Base-by-base conservation (phyloP, 495 filamentous ascomycete genomes). In the Xylaria telfairii region DNA sequence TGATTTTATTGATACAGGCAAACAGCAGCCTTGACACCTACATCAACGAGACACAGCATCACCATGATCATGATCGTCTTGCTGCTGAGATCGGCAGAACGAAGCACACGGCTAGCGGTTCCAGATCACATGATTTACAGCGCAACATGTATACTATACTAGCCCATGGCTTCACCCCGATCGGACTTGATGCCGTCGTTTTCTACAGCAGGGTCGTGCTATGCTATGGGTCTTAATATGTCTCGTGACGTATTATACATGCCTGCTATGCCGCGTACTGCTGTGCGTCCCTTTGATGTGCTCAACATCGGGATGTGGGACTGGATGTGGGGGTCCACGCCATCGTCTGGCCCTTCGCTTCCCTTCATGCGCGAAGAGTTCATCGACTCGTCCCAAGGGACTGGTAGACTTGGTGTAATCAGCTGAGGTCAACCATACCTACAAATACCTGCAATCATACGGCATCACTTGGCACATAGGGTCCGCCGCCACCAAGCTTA, bases 241-340 rank as follows among this genome's bases (percentile, higher is more conserved):
- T 60, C 57, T n/a, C n/a, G 32, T 60, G 32, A 41, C 57, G 28
- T 24, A 60, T 60, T 24, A 41, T 41, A 19, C 4, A 47, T 47
- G 6, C 44, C 8, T n/a, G 17, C 12, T 46, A n/a, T 53, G 21
- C 49, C 12, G 49, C 21, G 17, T 37, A 8, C 4, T 21, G 24
- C 10, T 1, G 10, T 1, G 13, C 12, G 10, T n/a, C 10, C 8
- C 2, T 28, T 28, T 28, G 15, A 53, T 54, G 46, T 37, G 19
- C 21, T 54, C 19, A 28, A 19, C 13, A 34, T 66, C 34, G 19
- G 42, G 30, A 39, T 66, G 47, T 66, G 64, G 64, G 64, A 66
- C 64, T 7, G 28, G 17, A 54, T 19, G 46, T 42, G 44, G 47
- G 47, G 64, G 47, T 54, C 7, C 12, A 15, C 9, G 64, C 13